Evolutionary conservation across 768 basidiomycete genomes (phyloP).

Genomic region (Lentinula edodes): DNA sequence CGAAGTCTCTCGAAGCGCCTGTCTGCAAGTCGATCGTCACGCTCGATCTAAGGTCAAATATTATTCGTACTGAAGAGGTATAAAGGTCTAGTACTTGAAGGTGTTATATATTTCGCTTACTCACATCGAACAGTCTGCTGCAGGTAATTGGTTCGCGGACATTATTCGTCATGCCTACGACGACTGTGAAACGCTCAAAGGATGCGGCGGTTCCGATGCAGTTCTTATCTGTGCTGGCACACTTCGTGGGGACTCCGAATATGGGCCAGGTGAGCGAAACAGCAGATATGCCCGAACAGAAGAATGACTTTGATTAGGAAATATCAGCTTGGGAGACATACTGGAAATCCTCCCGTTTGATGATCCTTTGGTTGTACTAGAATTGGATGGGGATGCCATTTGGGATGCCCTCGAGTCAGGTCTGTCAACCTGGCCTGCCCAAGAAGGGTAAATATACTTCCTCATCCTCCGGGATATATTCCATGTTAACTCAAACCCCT

Average conservation of each 20-base stretch:
- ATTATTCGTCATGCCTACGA: constrained; percentile 80
- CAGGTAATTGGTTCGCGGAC: constrained; percentile 83
- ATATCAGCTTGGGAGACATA: constrained; percentile 79
- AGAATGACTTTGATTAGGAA: constrained; percentile 33
- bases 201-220: constrained; percentile 65
- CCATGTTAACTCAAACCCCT: neutral
- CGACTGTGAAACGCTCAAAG: constrained; percentile 54
- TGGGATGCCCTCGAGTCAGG: constrained; percentile 77
- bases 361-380: constrained; percentile 76
- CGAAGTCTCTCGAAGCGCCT: constrained; percentile 63
- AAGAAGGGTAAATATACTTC: constrained; percentile 62
- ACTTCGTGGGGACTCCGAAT: constrained; percentile 77
- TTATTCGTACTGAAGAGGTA: constrained; percentile 72
- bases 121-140: constrained; percentile 45
- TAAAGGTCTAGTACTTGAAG: neutral
- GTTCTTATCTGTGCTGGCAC: constrained; percentile 83
- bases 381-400: constrained; percentile 71
- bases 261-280: constrained; percentile 61
- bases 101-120: neutral
- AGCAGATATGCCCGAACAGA: neutral
- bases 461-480: constrained; percentile 6
- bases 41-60: constrained; percentile 70
- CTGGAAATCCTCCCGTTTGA: constrained; percentile 87
- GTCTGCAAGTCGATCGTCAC: constrained; percentile 65
- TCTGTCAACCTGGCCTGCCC: constrained; percentile 77